Evolutionary conservation across 345 rosid genomes (phyloP), one percentile per base, ranked within the genome.

Genomic region (Sapria himalayana): DNA sequence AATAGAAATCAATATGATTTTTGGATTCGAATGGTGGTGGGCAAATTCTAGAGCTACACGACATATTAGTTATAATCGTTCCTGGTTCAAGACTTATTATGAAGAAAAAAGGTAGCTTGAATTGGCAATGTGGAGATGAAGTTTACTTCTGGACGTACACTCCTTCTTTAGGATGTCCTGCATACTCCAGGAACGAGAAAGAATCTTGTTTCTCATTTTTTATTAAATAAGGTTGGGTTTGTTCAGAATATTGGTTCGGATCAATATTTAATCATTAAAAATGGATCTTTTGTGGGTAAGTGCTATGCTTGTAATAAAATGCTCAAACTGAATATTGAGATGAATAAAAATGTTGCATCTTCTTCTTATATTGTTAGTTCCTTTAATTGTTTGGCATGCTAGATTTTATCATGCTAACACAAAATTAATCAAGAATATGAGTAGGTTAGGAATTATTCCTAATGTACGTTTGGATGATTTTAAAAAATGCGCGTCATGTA

Each of bases 331-430:
- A 33, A 33, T 37, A 19, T 37, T 15, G 19, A 11, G 19, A 2
- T 37, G 7, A 37, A 37, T 37, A 1, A 37, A 19, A 18, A 4
- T 0, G 5, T 3, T 37, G 6, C n/a, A n/a, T n/a, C 1, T 37
- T 37, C 13, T 3, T 19, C n/a, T 3, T 37, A 37, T 19, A 37
- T 37, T 5, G 2, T 43, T 11, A 25, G 36, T 29, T 25, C 13
- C 29, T 25, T 43, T 13, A 41, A 38, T 27, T 41, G 4, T 13
- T 41, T 41, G 45, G 31, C 45, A 41, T 41, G 45, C 29, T 41
- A 2, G 19, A 1, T 2, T 43, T 25, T 43, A 36, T 43, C 36
- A 43, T 16, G 22, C 29, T 5, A 27, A 41, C 9, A 22, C 22
- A 3, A 12, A 19, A 4, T 14, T 25, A 10, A 20, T 43, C 8